These are phyloP conservation scores for Metschnikowia noctiluminum DNA, from an alignment of 805 yeast genomes.

Conservation along the genomic window DNA sequence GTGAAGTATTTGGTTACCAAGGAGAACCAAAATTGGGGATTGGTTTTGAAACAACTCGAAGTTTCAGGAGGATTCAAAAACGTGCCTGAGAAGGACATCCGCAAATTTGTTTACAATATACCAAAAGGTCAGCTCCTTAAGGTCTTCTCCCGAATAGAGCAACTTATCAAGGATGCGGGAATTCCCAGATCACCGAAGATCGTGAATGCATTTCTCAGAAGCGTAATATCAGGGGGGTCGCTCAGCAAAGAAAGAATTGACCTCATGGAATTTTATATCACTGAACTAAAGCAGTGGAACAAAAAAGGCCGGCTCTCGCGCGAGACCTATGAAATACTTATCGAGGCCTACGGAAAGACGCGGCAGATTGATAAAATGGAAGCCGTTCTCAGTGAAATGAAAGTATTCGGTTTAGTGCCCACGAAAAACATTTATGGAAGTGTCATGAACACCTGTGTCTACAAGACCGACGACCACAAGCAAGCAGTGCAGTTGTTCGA, in stretches of 20 bases:
- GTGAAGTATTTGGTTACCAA: constrained; percentile 37
- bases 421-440: constrained; percentile 49
- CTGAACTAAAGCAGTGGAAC: constrained; percentile 21
- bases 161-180: constrained; percentile 33
- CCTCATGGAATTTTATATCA: constrained; percentile 31
- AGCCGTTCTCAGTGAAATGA: constrained; percentile 36
- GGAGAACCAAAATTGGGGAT: constrained; percentile 44
- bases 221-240: constrained; percentile 25
- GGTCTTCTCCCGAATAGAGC: constrained; percentile 25
- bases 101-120: constrained; percentile 35
- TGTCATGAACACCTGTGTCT: constrained; percentile 58
- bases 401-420: constrained; percentile 36
- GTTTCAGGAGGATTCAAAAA: constrained; percentile 35
- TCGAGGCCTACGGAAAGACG: constrained; percentile 45
- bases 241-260: constrained; percentile 21
- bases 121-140: constrained; percentile 36
- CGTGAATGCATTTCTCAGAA: constrained; percentile 36
- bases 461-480: constrained; percentile 44
- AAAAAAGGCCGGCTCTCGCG: constrained; percentile 29
- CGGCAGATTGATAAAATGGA: constrained; percentile 39
- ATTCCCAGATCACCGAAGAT: constrained; percentile 30
- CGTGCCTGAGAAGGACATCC: constrained; percentile 31
- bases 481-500: constrained; percentile 76
- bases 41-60: constrained; percentile 40
- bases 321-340: constrained; percentile 42